Percentiles rank a stretch among this genome's conserved stretches.
phyloP scores from a whole-genome alignment of 225 moss, liverwort and hornwort genomes.

The Climacium dendroides region DNA sequence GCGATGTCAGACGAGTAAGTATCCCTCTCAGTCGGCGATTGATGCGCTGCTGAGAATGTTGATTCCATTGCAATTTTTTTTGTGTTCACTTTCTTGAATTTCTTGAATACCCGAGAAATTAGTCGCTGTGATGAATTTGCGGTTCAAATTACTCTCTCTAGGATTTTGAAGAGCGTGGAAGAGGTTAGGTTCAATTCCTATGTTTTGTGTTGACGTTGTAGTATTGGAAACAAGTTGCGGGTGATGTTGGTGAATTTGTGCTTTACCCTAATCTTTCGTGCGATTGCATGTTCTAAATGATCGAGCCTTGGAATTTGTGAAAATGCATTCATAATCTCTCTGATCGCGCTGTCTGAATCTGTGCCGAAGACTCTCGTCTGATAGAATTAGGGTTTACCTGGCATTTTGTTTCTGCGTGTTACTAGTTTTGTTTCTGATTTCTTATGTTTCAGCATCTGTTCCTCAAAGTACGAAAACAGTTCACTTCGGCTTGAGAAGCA shows the following conservation, averaged over 20 bases:
- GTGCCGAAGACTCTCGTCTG: background rate
- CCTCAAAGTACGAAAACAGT: background rate
- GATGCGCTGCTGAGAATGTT: background rate
- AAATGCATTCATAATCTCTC: background rate
- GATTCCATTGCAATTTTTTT: background rate
- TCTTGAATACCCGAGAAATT: background rate
- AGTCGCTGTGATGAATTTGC: background rate
- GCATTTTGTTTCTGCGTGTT: background rate
- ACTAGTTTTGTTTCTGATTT: background rate
- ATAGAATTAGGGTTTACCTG: background rate
- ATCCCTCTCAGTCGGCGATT: background rate
- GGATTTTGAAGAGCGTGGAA: background rate
- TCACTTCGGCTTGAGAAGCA: background rate
- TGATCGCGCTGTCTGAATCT: background rate
- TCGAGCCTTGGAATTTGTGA: background rate
- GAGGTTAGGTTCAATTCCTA: background rate
- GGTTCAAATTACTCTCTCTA: background rate
- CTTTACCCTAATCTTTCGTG: background rate
- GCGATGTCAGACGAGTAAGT: constrained; percentile 15
- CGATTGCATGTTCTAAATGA: background rate
- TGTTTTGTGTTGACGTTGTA: background rate
- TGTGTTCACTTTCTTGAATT: background rate
- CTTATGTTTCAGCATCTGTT: background rate
- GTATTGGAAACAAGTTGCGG: background rate
- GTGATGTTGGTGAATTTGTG: background rate